Evolutionary conservation across 2,329 filamentous ascomycete genomes (phyloP).

Genomic region (Scleromitrula shiraiana): DNA sequence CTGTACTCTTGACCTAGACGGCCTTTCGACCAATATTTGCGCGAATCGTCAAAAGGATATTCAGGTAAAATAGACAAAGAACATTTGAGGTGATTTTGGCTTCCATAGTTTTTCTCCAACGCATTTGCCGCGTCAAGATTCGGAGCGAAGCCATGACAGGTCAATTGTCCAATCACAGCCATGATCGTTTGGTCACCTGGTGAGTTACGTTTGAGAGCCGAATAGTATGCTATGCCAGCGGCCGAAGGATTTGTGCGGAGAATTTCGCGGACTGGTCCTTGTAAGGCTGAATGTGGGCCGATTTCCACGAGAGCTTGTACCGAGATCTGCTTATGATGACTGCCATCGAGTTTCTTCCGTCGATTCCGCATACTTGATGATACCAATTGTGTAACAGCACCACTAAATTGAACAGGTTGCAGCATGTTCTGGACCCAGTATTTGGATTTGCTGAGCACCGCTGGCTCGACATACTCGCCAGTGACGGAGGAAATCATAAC

Average conservation of each 20-base stretch:
- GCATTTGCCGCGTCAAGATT: background rate
- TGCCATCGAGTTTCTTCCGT: background rate
- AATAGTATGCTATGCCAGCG: background rate
- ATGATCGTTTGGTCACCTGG: background rate
- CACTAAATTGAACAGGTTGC: slow-evolving; percentile 34
- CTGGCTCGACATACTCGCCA: background rate
- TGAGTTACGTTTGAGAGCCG: background rate
- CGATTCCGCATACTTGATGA: background rate
- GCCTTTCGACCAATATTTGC: background rate
- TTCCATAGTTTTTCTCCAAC: slow-evolving; percentile 20
- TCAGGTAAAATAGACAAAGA: background rate
- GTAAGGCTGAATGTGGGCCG: slow-evolving; percentile 12
- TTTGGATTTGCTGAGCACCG: slow-evolving; percentile 1
- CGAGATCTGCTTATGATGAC: background rate
- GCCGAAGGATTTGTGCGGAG: background rate
- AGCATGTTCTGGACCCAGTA: slow-evolving; percentile 41
- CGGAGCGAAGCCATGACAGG: background rate
- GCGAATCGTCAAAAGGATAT: background rate
- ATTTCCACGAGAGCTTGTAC: slow-evolving; percentile 9
- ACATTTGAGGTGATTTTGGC: too few species aligned
- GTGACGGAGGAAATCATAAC: slow-evolving; percentile 2
- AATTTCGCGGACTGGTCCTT: background rate
- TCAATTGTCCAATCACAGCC: background rate
- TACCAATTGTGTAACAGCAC: background rate
- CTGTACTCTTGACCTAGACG: slow-evolving; percentile 26